These are phyloP conservation scores for Aspergillus fijiensis DNA, from an alignment of 2,329 filamentous ascomycete genomes.

Conservation along the genomic window DNA sequence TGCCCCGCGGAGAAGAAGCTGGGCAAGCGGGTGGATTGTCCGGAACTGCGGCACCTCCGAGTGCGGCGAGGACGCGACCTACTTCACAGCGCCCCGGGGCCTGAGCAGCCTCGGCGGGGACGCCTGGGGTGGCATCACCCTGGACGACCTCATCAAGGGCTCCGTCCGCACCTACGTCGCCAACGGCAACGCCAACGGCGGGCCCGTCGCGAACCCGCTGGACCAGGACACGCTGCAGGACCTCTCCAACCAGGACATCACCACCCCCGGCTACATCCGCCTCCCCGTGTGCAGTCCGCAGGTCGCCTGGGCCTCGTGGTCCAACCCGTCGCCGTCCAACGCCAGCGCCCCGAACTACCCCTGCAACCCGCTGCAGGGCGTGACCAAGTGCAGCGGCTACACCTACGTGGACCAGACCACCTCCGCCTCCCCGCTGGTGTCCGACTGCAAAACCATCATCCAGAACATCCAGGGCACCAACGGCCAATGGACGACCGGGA, in stretches of 20 bases:
- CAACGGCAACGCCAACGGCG: conserved; percentile 1
- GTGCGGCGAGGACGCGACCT: not conserved
- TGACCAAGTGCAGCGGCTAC: conserved; percentile 1
- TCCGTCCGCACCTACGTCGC: not conserved
- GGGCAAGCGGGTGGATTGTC: not conserved
- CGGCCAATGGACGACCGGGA: not conserved
- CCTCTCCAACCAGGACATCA: not conserved
- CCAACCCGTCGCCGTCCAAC: conserved; percentile 1
- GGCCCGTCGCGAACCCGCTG: not conserved
- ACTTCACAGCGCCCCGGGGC: not conserved
- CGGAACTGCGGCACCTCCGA: not conserved
- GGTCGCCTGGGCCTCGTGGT: not conserved
- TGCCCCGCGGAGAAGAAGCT: not conserved
- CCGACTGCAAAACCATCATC: not conserved
- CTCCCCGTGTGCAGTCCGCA: not conserved
- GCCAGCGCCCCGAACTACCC: not conserved
- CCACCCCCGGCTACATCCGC: not conserved
- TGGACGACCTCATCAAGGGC: not conserved
- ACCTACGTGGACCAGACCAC: not conserved
- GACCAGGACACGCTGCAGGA: not conserved
- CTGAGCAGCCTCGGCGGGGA: not conserved
- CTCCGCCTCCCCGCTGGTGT: not conserved
- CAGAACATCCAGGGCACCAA: not conserved
- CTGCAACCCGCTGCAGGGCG: not conserved
- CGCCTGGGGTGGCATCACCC: not conserved